Percentiles rank a stretch among this genome's conserved stretches.
These are phyloP conservation scores for Metschnikowia sp. DNA, from an alignment of 805 yeast species.

Conservation along the genomic window DNA sequence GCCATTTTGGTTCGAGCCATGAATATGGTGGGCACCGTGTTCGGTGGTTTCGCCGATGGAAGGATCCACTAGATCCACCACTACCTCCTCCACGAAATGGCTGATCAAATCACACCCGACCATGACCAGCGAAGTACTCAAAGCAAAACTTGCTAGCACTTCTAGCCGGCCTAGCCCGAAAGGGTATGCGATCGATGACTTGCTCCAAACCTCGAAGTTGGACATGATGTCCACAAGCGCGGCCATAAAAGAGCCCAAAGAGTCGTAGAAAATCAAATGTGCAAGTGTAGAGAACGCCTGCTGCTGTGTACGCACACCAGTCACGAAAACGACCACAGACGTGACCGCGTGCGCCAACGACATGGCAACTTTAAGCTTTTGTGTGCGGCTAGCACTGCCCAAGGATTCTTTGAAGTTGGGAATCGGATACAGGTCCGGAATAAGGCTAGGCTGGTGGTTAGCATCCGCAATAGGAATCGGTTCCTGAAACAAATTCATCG, in stretches of 20 bases:
- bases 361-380: conserved; percentile 57
- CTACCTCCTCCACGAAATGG: conserved; percentile 77
- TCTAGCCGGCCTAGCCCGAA: conserved; percentile 93
- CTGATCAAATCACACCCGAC: conserved; percentile 88
- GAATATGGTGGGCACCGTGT: conserved; percentile 40
- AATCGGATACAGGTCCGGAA: conserved; percentile 66
- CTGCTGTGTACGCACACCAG: conserved; percentile 57
- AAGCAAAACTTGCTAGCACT: conserved; percentile 82
- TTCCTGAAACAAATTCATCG: conserved; percentile 93
- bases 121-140: conserved; percentile 79
- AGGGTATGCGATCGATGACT: conserved; percentile 77
- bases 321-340: conserved; percentile 53
- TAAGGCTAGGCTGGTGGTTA: conserved; percentile 56
- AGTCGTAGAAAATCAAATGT: conserved; percentile 83
- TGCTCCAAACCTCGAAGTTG: conserved; percentile 92
- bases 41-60: conserved; percentile 18
- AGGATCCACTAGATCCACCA: conserved; percentile 35
- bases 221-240: conserved; percentile 75
- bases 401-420: conserved; percentile 67
- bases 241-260: conserved; percentile 67
- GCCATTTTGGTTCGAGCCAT: conserved; percentile 21
- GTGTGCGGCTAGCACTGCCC: conserved; percentile 55
- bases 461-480: conserved; percentile 51
- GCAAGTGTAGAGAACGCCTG: conserved; percentile 72
- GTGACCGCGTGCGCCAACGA: conserved; percentile 53